Evolutionary conservation across 306 rosid genomes (phyloP), one percentile per base, ranked within the genome.

Genomic region (Senna siamea): DNA sequence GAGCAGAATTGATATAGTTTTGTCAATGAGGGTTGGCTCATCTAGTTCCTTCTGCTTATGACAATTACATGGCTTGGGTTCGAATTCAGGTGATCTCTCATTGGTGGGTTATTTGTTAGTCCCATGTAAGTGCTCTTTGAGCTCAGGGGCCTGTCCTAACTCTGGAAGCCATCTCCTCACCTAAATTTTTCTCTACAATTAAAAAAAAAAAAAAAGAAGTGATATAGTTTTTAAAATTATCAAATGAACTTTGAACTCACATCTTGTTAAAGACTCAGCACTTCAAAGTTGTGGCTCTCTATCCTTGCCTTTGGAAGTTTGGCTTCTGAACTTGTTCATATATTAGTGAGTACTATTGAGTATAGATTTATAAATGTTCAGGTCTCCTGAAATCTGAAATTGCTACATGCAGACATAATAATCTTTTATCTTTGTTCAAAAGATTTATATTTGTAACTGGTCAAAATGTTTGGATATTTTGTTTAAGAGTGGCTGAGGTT

Each of bases 371-470:
- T 7, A 50, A 1, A 17, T 52, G 37, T 69, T 17, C 12, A 26
- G 46, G 22, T 55, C 18, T 37, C 23, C 5, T 6, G 9, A 13
- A 53, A 54, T 18, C 5, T 6, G 9, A 13, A 53, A 54, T 18
- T 6, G 32, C 13, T 26, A 26, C 5, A 26, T 7, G 4, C 43
- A 30, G 20, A 9, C 26, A 15, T 59, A 35, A 23, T 47, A 55
- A 28, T 43, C 61, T 72, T n/a, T n/a, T n/a, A n/a, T n/a, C 22
- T 56, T 81, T 65, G 41, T 46, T 55, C 55, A 20, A 1, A 57
- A 66, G 38, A 55, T 57, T 70, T 64, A 19, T 13, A 20, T 17
- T 41, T 59, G 13, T 47, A 37, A 13, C 19, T 22, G 14, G 69
- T 34, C 48, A 19, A 53, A 56, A 8, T 26, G 0, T 60, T 66